Percentiles rank a stretch among this genome's conserved stretches.
phyloP scores from a whole-genome alignment of 2,329 filamentous ascomycete genomes.

The Paraphaeosphaeria minitans region DNA sequence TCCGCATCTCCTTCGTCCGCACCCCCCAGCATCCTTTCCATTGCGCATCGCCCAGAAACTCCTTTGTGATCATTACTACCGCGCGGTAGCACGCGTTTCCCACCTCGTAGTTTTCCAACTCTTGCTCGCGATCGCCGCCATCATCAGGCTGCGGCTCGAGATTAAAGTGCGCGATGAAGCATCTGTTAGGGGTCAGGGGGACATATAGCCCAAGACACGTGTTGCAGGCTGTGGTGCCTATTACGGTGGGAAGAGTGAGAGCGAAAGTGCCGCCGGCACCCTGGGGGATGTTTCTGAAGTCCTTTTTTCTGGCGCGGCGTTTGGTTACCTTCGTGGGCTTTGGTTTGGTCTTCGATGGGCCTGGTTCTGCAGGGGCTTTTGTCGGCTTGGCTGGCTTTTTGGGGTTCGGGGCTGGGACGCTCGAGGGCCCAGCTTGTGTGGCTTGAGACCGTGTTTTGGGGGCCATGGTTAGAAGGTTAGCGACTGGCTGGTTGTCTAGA shows the following conservation, averaged over 20 bases:
- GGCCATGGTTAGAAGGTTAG: background rate
- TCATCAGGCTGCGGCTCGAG: background rate
- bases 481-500: background rate
- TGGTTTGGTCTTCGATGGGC: no score
- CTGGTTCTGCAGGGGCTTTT: no score
- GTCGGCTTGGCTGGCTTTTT: background rate
- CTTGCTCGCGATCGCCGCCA: background rate
- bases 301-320: background rate
- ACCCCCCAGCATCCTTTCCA: background rate
- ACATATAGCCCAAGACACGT: background rate
- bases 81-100: background rate
- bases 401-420: background rate
- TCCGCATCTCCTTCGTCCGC: background rate
- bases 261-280: background rate
- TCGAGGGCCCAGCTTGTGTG: background rate
- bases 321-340: background rate
- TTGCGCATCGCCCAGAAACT: background rate
- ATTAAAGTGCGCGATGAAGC: slow-evolving; percentile 1
- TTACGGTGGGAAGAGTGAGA: no score
- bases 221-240: background rate
- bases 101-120: background rate
- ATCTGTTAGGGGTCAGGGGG: background rate
- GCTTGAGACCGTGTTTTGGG: background rate
- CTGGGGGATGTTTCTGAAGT: background rate
- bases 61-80: slow-evolving; percentile 2